phyloP scores from a whole-genome alignment of 805 yeast genomes.

The Komagataella mondaviorum region DNA sequence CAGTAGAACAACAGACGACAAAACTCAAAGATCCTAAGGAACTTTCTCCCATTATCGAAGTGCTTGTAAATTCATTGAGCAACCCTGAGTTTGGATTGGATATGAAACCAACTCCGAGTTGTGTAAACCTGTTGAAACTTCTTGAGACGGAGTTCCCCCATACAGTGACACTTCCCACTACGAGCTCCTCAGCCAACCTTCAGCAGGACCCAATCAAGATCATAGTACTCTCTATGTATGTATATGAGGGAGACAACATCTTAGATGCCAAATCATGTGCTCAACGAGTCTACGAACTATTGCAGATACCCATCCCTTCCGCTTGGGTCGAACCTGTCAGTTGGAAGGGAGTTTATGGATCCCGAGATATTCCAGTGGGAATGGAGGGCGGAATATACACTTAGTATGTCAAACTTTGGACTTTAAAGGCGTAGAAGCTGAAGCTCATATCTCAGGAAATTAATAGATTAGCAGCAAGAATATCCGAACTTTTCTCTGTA shows the following conservation, averaged over 20 bases:
- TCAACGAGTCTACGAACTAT: slow-evolving; percentile 15
- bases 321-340: slow-evolving; percentile 50
- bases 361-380: slow-evolving; percentile 48
- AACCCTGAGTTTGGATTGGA: neutral
- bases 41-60: slow-evolving; percentile 5
- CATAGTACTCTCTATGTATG: slow-evolving; percentile 27
- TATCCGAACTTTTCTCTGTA: no score
- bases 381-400: slow-evolving; percentile 62
- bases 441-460: neutral
- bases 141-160: slow-evolving; percentile 6
- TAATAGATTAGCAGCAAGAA: neutral
- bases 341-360: slow-evolving; percentile 83
- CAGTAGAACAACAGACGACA: slow-evolving; percentile 5
- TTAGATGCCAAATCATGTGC: slow-evolving; percentile 51
- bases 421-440: neutral
- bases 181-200: slow-evolving; percentile 1
- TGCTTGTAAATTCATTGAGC: slow-evolving; percentile 1
- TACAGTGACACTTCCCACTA: slow-evolving; percentile 6
- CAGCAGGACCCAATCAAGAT: slow-evolving; percentile 2
- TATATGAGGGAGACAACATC: slow-evolving; percentile 85
- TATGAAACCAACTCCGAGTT: slow-evolving; percentile 2
- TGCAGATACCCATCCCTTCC: slow-evolving; percentile 1
- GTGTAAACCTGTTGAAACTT: slow-evolving; percentile 1
- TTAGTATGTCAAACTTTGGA: neutral
- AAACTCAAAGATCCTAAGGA: slow-evolving; percentile 4